Base-by-base conservation (phyloP, 257 asterid genomes). In the Verbascum thapsus region DNA sequence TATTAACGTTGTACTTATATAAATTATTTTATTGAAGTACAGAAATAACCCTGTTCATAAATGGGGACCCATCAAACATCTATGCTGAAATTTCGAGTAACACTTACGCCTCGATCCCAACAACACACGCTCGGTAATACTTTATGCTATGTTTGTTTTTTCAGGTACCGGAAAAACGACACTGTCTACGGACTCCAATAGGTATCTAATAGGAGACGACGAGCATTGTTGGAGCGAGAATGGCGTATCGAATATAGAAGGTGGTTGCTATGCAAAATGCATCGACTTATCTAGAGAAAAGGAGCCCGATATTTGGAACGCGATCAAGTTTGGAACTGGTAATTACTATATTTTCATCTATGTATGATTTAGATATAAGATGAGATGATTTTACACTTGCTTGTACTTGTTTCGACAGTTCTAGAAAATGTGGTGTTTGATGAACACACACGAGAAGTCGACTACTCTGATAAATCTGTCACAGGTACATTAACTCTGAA, bases 241-340 rank as follows among this genome's bases (percentile, higher is more conserved):
- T 49, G 98, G 98, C 0, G 97, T 91, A 8, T 88, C 98, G 0
- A 91, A 91, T 76, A 91, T 91, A 22, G 98, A 91, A 66, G 98
- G 96, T 12, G 98, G 98, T 43, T 91, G 98, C 78, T 91, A 91
- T 59, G 98, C 98, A 0, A 91, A 91, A 68, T 91, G 98, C 84
- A 73, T 91, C 22, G 98, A 91, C 75, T 75, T 91, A 71, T 68
- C 95, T 0, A 67, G 87, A 70, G 96, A 91, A 76, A 91, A 86
- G 78, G 98, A 91, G 78, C 98, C 98, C 16, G 98, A 91, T 73
- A 91, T 91, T 38, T 91, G 96, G 95, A 88, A 91, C 26, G 98
- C 98, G 43, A 91, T 91, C 63, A 86, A 85, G 86, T 91, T 88
- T 63, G 96, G 96, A 48, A 70, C 95, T 34, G 98, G 98, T 90